phyloP scores from a whole-genome alignment of 2,329 filamentous ascomycete species.

The Neofusicoccum cordaticola region DNA sequence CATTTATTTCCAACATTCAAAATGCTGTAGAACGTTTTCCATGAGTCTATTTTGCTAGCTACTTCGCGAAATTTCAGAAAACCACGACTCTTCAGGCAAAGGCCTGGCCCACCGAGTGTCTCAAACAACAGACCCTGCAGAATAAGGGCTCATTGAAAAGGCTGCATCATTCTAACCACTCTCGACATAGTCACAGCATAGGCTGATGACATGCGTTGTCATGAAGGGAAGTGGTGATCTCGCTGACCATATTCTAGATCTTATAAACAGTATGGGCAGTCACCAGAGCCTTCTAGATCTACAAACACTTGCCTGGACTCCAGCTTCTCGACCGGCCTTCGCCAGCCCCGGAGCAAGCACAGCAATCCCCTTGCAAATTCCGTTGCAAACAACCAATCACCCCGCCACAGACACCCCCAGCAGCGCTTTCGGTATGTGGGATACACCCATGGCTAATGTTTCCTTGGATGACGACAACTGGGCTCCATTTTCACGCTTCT shows the following conservation, averaged over 20 bases:
- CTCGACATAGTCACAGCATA: neutral
- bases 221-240: neutral
- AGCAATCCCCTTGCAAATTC: neutral
- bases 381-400: constrained; percentile 1
- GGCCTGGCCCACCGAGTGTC: neutral
- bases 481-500: neutral
- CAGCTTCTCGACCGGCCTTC: neutral
- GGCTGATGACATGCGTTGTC: neutral
- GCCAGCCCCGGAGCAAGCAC: neutral
- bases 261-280: neutral
- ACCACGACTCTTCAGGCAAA: neutral
- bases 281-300: constrained; percentile 6
- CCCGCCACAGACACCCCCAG: neutral
- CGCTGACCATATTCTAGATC: neutral
- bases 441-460: constrained; percentile 3
- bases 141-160: constrained; percentile 7
- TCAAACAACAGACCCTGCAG: constrained; percentile 2
- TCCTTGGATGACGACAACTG: neutral
- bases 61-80: no score
- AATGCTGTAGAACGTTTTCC: neutral
- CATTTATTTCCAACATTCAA: no score
- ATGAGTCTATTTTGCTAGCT: neutral
- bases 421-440: constrained; percentile 8
- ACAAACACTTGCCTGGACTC: neutral
- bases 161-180: neutral